Percentiles rank a stretch among this genome's conserved stretches.
phyloP scores from a whole-genome alignment of 2,329 filamentous ascomycete species.

The Aspergillus niger region DNA sequence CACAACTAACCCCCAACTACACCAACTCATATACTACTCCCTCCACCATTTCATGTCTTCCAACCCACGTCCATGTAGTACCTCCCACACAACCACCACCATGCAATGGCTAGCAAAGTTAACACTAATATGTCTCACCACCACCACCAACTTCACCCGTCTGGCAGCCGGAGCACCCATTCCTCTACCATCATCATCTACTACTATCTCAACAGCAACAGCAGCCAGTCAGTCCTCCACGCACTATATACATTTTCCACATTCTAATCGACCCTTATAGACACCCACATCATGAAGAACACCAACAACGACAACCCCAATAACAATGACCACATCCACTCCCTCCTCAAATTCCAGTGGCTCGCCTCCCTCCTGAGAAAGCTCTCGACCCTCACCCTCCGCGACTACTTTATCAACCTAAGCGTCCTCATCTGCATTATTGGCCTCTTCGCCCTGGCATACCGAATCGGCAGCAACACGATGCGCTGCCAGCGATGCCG shows the following conservation, averaged over 20 bases:
- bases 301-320: no score
- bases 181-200: no score
- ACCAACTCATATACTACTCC: no score
- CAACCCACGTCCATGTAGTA: slow-evolving; percentile 8
- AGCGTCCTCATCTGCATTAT: slow-evolving; percentile 49
- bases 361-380: not conserved
- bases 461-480: slow-evolving; percentile 46
- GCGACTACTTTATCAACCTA: slow-evolving; percentile 35
- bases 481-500: slow-evolving; percentile 50
- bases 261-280: not conserved
- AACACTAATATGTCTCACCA: not conserved
- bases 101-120: slow-evolving; percentile 20
- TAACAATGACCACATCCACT: not conserved
- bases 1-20: not conserved
- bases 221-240: not conserved
- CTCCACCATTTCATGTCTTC: not conserved
- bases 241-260: not conserved
- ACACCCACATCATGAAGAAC: not conserved
- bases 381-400: slow-evolving; percentile 8
- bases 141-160: not conserved
- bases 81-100: slow-evolving; percentile 15
- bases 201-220: not conserved
- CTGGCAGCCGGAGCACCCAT: not conserved
- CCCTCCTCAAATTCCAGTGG: not conserved
- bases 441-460: slow-evolving; percentile 36